phyloP scores from a whole-genome alignment of 1,284 basidiomycete genomes.

The Rhodofomes roseus region DNA sequence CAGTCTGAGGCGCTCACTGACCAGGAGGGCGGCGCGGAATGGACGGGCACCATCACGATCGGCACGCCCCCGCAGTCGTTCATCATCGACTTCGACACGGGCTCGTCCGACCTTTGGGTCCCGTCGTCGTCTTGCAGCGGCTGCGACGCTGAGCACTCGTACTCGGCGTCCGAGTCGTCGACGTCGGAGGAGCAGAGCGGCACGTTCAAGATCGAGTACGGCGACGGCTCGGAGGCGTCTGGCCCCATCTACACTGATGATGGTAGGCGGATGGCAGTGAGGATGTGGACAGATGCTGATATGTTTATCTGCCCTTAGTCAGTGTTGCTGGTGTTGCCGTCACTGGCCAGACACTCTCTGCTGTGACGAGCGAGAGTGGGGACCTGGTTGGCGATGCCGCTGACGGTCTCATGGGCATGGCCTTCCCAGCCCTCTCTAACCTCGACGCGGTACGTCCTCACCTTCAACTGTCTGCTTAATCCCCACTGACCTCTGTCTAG shows the following conservation, averaged over 20 bases:
- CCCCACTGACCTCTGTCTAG: not conserved
- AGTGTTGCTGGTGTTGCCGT: slow-evolving; percentile 15
- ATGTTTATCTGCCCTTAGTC: not conserved
- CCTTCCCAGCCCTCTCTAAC: slow-evolving; percentile 16
- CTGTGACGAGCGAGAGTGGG: slow-evolving; percentile 10
- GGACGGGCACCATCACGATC: slow-evolving; percentile 20
- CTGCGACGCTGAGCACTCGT: slow-evolving; percentile 18
- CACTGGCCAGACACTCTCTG: slow-evolving; percentile 14
- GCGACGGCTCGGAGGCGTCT: slow-evolving; percentile 47
- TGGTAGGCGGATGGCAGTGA: slow-evolving; percentile 19
- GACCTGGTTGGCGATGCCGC: slow-evolving; percentile 9
- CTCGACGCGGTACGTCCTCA: slow-evolving; percentile 8
- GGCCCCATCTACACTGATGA: slow-evolving; percentile 52
- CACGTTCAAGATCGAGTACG: slow-evolving; percentile 46
- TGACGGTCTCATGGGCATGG: slow-evolving; percentile 24
- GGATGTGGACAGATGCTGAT: not conserved
- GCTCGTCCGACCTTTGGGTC: slow-evolving; percentile 26
- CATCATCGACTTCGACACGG: slow-evolving; percentile 26
- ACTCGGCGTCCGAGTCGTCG: slow-evolving; percentile 33
- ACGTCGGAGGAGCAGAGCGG: slow-evolving; percentile 29
- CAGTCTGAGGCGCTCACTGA: slow-evolving; percentile 15
- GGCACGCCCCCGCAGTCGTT: slow-evolving; percentile 20
- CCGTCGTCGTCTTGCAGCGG: slow-evolving; percentile 18
- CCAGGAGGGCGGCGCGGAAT: slow-evolving; percentile 12
- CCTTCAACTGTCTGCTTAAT: not conserved